Percentiles rank a stretch among this genome's conserved stretches.
phyloP scores from a whole-genome alignment of 192 early-diverging fungal genomes.

The Backusella westeae region DNA sequence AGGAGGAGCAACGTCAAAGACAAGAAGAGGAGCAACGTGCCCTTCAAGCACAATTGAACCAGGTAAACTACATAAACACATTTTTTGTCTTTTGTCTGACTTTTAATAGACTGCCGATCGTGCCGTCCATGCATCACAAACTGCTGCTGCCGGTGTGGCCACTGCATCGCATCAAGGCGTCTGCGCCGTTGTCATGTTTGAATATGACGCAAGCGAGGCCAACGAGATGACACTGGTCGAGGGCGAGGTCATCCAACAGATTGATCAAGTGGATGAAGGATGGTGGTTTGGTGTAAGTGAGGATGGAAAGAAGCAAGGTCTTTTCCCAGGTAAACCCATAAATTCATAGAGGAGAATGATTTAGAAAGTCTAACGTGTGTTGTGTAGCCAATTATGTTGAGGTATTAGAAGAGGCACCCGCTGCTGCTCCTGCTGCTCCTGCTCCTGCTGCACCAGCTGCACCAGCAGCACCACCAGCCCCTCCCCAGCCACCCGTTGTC shows the following conservation, averaged over 20 bases:
- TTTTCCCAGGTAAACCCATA: constrained; percentile 68
- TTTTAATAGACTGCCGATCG: constrained; percentile 5
- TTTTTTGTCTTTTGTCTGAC: neutral
- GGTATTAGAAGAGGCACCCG: constrained; percentile 23
- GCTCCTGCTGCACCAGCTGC: constrained; percentile 25
- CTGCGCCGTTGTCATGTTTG: constrained; percentile 71
- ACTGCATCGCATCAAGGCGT: constrained; percentile 21
- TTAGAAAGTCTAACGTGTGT: too few species aligned
- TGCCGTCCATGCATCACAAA: constrained; percentile 20
- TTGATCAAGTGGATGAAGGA: constrained; percentile 83
- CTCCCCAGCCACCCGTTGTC: constrained; percentile 22
- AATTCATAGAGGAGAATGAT: too few species aligned
- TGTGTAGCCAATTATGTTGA: constrained; percentile 39
- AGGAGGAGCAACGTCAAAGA: constrained; percentile 23
- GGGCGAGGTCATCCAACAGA: constrained; percentile 75
- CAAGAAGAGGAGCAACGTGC: constrained; percentile 18
- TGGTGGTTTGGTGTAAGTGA: constrained; percentile 90
- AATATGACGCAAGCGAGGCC: constrained; percentile 73
- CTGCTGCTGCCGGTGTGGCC: constrained; percentile 26
- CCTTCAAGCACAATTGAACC: constrained; percentile 19
- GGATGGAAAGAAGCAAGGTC: constrained; percentile 68
- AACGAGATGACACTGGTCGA: constrained; percentile 87
- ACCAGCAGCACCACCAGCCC: constrained; percentile 22
- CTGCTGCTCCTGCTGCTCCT: constrained; percentile 16
- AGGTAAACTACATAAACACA: neutral